Percentiles rank a stretch among this genome's conserved stretches.
Evolutionary conservation across 1,284 basidiomycete genomes (phyloP).

Genomic region (Rhodotorula sp.): DNA sequence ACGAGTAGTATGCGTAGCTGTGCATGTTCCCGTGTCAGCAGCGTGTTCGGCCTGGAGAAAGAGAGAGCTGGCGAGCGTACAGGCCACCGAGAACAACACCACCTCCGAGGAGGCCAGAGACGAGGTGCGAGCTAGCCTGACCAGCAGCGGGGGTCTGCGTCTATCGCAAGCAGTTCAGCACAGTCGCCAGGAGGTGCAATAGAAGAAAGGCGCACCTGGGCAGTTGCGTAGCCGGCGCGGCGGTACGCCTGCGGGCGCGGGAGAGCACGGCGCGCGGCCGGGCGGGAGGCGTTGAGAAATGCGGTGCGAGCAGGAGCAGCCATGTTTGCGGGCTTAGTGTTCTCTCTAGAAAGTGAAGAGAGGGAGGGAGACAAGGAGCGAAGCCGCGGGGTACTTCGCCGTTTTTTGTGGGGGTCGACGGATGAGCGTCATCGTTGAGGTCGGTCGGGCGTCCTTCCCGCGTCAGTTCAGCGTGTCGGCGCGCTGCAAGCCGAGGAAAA

Average conservation of each 20-base stretch:
- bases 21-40: not conserved
- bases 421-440: no score
- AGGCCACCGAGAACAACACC: conserved; percentile 49
- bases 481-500: no score
- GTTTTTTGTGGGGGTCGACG: no score
- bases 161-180: no score
- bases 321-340: no score
- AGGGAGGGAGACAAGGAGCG: no score
- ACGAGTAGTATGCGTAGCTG: conserved; percentile 53
- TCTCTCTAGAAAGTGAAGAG: no score
- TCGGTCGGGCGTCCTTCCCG: no score
- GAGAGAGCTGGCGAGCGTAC: conserved; percentile 5
- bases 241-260: conserved; percentile 23
- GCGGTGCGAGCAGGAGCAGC: not conserved
- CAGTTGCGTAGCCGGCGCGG: conserved; percentile 22
- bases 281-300: conserved; percentile 21
- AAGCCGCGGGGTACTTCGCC: no score
- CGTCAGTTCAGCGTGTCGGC: no score
- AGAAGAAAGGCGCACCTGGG: not conserved
- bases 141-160: not conserved
- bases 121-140: conserved; percentile 46
- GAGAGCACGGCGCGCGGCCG: conserved; percentile 31
- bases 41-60: not conserved
- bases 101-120: conserved; percentile 53
- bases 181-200: no score